Evolutionary conservation across 495 filamentous ascomycete species (phyloP).

Genomic region (Diplogelasinospora grovesii): DNA sequence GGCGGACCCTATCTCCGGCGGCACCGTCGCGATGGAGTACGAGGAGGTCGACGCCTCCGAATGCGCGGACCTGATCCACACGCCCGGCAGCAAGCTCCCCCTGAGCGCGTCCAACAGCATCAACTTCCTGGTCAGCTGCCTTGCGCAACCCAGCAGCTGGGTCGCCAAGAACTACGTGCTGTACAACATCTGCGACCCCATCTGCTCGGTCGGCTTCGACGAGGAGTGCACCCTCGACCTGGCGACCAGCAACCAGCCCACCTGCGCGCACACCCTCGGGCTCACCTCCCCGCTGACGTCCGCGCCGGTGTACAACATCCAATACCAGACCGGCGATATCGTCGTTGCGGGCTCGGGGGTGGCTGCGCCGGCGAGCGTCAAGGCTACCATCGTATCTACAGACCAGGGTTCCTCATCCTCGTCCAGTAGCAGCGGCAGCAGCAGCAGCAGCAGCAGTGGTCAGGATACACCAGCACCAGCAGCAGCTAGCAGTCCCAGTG

Average conservation of each 20-base stretch:
- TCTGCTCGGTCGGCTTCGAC: conserved; percentile 32
- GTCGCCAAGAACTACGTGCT: conserved; percentile 29
- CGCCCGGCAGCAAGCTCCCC: conserved; percentile 24
- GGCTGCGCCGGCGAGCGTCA: background rate
- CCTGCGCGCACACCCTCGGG: conserved; percentile 29
- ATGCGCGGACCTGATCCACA: conserved; percentile 26
- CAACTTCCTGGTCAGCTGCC: conserved; percentile 34
- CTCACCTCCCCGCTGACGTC: conserved; percentile 1
- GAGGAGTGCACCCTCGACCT: conserved; percentile 31
- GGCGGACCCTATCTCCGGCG: conserved; percentile 24
- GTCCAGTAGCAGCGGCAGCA: too few species aligned
- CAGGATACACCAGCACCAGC: too few species aligned
- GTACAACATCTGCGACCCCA: conserved; percentile 32
- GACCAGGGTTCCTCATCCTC: too few species aligned
- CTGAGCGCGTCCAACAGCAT: conserved; percentile 39
- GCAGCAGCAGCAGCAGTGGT: too few species aligned
- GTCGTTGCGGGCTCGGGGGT: conserved; percentile 11
- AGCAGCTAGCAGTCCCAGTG: too few species aligned
- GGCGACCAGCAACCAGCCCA: conserved; percentile 32
- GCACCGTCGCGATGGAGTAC: conserved; percentile 28
- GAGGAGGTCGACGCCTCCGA: conserved; percentile 24
- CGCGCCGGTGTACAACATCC: conserved; percentile 29
- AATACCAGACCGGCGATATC: conserved; percentile 29
- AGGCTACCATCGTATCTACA: background rate
- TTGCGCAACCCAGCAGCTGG: conserved; percentile 26